Conservation (phyloP, 306 rosid genomes). For the Gynostemma pentaphyllum region DNA sequence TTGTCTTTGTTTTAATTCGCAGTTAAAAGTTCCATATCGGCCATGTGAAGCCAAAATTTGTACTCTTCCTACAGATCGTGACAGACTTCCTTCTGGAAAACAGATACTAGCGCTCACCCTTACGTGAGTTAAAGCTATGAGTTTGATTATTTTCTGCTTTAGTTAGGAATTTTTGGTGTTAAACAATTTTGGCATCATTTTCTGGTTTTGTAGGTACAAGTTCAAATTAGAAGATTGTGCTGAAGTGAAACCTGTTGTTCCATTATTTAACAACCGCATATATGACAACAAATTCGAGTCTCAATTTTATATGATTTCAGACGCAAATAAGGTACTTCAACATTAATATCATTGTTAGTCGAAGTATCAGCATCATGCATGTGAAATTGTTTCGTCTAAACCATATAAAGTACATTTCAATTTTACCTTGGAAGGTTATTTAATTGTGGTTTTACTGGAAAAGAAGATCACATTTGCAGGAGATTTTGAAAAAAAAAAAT, state of each 20-base stretch:
- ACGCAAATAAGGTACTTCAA: conserved; percentile 60
- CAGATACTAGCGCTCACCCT: conserved; percentile 77
- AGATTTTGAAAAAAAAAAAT: no score
- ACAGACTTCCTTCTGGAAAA: conserved; percentile 84
- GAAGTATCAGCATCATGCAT: background rate
- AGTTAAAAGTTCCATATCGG: conserved; percentile 76
- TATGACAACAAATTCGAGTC: conserved; percentile 92
- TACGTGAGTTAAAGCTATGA: conserved; percentile 43
- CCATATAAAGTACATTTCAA: background rate
- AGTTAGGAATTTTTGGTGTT: conserved; percentile 12
- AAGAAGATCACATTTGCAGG: no score
- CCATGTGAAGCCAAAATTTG: conserved; percentile 68
- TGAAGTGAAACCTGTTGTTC: conserved; percentile 73
- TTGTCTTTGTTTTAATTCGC: conserved; percentile 20
- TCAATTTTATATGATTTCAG: conserved; percentile 86
- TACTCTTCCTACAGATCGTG: conserved; percentile 71
- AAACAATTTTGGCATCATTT: conserved; percentile 9
- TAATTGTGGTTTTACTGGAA: no score
- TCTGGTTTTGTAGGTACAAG: conserved; percentile 63
- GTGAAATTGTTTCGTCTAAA: background rate
- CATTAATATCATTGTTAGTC: conserved; percentile 12
- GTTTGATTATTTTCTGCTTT: conserved; percentile 11
- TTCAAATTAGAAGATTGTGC: conserved; percentile 87
- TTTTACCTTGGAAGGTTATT: background rate
- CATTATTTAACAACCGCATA: conserved; percentile 68